Evolutionary conservation across 257 asterid species (phyloP).

Genomic region (Fraxinus pennsylvanica): DNA sequence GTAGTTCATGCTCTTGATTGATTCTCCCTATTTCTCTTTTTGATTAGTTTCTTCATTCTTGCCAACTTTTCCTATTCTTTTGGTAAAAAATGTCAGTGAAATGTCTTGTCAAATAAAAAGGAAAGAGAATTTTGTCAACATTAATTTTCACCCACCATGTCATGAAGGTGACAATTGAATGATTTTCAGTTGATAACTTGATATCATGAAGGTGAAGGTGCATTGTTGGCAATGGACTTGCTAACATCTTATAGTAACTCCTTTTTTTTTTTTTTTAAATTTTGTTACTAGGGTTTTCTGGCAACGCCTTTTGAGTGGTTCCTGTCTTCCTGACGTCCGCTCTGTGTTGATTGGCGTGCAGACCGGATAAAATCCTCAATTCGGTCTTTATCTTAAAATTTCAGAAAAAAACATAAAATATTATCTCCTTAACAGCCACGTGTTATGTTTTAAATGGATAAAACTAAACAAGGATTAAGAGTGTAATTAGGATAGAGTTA

Average conservation of each 20-base stretch:
- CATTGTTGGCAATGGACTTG: conserved; percentile 7
- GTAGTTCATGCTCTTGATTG: not conserved
- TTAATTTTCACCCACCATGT: not conserved
- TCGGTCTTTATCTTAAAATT: not conserved
- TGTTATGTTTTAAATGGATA: not conserved
- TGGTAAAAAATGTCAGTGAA: not conserved
- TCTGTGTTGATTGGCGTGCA: conserved; percentile 18
- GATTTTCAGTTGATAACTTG: too few relatives aligned
- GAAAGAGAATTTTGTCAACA: not conserved
- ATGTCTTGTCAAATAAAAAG: not conserved
- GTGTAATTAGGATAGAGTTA: not conserved
- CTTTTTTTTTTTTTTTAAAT: not conserved
- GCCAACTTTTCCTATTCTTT: not conserved
- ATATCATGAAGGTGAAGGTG: not conserved
- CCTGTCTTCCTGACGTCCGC: conserved; percentile 10
- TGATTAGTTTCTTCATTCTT: not conserved
- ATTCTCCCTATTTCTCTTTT: not conserved
- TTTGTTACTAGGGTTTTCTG: not conserved
- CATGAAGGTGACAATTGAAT: not conserved
- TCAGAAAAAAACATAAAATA: not conserved
- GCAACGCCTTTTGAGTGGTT: not conserved
- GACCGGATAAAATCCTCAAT: not conserved
- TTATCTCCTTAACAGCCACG: not conserved
- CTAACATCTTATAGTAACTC: conserved; percentile 2
- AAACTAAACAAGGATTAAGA: not conserved